phyloP scores from a whole-genome alignment of 257 asterid species.

The Thymus quinquecostatus region DNA sequence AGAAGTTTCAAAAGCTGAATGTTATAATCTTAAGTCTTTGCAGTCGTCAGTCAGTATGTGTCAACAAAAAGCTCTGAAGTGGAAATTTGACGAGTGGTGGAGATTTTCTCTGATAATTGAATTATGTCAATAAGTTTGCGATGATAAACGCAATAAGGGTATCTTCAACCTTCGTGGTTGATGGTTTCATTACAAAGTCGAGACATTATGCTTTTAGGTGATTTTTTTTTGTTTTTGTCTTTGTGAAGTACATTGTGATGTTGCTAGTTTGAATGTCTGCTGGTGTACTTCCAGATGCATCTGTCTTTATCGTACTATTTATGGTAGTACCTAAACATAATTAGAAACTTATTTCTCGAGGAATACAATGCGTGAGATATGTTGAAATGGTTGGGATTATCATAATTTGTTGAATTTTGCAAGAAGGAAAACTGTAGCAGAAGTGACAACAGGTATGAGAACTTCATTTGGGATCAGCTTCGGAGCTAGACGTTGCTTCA shows the following conservation, averaged over 20 bases:
- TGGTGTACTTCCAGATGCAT: not conserved
- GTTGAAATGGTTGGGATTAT: not conserved
- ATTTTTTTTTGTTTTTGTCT: constrained; percentile 1
- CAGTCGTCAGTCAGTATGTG: constrained; percentile 23
- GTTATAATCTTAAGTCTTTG: constrained; percentile 26
- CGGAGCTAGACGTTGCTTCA: constrained; percentile 38
- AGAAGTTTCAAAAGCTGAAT: constrained; percentile 41
- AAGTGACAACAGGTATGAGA: constrained; percentile 35
- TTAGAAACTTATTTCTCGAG: not conserved
- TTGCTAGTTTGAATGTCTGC: constrained; percentile 1
- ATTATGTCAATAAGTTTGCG: constrained; percentile 36
- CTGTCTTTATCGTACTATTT: too few relatives aligned
- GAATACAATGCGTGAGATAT: not conserved
- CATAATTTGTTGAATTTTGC: constrained; percentile 38
- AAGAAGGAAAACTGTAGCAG: constrained; percentile 44
- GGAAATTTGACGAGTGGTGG: constrained; percentile 13
- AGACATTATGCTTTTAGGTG: constrained; percentile 5
- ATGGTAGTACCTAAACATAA: not conserved
- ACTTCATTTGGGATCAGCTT: constrained; percentile 40
- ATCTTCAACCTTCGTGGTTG: constrained; percentile 28
- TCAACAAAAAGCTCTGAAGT: constrained; percentile 26
- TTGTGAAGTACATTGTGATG: constrained; percentile 16
- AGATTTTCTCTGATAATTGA: constrained; percentile 13
- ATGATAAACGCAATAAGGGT: constrained; percentile 23
- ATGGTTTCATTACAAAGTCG: constrained; percentile 6